phyloP scores from a whole-genome alignment of 2,329 filamentous ascomycete genomes.

The Metarhizium guizhouense region DNA sequence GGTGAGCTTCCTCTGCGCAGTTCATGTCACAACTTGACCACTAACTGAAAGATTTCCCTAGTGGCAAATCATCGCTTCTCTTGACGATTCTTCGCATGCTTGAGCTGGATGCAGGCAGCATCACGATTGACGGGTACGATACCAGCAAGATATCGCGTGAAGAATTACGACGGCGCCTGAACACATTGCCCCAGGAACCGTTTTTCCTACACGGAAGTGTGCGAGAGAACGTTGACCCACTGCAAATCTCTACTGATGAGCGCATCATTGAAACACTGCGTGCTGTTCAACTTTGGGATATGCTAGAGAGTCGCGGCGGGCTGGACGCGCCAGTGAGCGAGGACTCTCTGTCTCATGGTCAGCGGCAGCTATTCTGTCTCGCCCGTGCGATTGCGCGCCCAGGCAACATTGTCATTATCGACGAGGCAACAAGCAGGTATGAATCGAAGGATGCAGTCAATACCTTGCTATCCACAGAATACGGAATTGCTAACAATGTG shows the following conservation, averaged over 20 bases:
- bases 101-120: conserved; percentile 6
- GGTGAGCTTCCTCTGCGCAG: not conserved
- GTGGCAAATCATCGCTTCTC: conserved; percentile 15
- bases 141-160: conserved; percentile 9
- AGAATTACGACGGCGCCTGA: conserved; percentile 10
- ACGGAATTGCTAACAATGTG: not conserved
- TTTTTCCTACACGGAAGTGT: conserved; percentile 9
- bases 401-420: conserved; percentile 3
- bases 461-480: not conserved
- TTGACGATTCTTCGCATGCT: conserved; percentile 10
- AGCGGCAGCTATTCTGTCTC: conserved; percentile 11
- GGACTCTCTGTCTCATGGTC: conserved; percentile 2
- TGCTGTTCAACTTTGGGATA: conserved; percentile 5
- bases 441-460: not conserved
- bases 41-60: not conserved
- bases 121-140: conserved; percentile 10
- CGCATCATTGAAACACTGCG: conserved; percentile 5
- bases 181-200: conserved; percentile 12
- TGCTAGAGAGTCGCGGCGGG: conserved; percentile 1
- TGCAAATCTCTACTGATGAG: conserved; percentile 4
- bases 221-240: conserved; percentile 10
- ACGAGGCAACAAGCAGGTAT: conserved; percentile 3
- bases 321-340: not conserved
- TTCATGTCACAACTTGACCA: not conserved
- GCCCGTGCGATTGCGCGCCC: conserved; percentile 18